phyloP scores from a whole-genome alignment of 2,329 filamentous ascomycete genomes.

The Aspergillus sp. region DNA sequence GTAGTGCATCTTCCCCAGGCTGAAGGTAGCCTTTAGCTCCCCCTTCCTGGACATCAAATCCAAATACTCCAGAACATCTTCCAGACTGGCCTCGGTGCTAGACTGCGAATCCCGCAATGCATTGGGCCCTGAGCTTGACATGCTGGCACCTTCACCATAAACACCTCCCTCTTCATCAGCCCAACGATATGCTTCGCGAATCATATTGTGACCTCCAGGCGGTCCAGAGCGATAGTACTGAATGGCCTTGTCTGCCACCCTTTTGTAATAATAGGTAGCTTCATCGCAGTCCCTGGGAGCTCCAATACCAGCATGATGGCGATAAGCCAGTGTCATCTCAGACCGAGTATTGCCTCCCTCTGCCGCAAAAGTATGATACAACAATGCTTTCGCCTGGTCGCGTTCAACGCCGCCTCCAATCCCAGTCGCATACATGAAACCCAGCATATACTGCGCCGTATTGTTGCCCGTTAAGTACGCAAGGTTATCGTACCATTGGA shows the following conservation, averaged over 20 bases:
- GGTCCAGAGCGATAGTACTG: slow-evolving; percentile 81
- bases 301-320: slow-evolving; percentile 78
- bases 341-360: slow-evolving; percentile 73
- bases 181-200: slow-evolving; percentile 72
- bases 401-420: slow-evolving; percentile 71
- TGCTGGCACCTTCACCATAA: slow-evolving; percentile 92
- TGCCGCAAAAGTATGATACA: slow-evolving; percentile 93
- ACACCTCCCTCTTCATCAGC: slow-evolving; percentile 87
- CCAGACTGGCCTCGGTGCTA: slow-evolving; percentile 76
- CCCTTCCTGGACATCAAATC: slow-evolving; percentile 86
- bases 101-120: slow-evolving; percentile 68
- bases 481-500: slow-evolving; percentile 71
- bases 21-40: slow-evolving; percentile 79
- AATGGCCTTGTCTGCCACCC: slow-evolving; percentile 88
- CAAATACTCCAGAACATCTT: slow-evolving; percentile 91
- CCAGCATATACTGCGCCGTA: slow-evolving; percentile 92
- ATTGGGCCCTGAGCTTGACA: slow-evolving; percentile 76
- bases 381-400: slow-evolving; percentile 82
- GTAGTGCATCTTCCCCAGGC: slow-evolving; percentile 78
- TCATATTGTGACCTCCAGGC: slow-evolving; percentile 74
- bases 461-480: slow-evolving; percentile 73
- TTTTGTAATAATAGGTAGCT: slow-evolving; percentile 82
- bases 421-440: slow-evolving; percentile 91
- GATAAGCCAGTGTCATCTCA: slow-evolving; percentile 88
- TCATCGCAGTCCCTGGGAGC: slow-evolving; percentile 78